Percentiles rank a stretch among this genome's conserved stretches.
phyloP scores from a whole-genome alignment of 805 yeast species.

The Teunomyces lycoperdinae region DNA sequence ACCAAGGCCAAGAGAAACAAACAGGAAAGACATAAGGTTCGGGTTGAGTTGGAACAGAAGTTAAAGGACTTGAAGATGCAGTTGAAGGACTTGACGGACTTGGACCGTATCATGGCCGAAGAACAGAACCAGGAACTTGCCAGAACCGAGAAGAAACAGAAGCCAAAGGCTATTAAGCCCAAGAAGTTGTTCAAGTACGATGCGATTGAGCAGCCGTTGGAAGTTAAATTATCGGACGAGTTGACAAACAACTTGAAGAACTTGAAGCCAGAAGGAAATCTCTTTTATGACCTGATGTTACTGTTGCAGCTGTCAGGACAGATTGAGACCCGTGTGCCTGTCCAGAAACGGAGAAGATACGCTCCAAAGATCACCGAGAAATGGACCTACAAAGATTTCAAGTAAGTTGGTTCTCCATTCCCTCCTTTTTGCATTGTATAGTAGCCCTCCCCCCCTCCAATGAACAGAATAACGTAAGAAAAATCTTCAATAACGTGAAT shows the following conservation, averaged over 20 bases:
- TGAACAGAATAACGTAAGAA: neutral
- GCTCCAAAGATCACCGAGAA: constrained; percentile 81
- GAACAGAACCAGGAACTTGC: constrained; percentile 21
- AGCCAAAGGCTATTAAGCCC: constrained; percentile 27
- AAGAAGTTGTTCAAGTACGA: constrained; percentile 44
- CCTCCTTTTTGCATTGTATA: constrained; percentile 1
- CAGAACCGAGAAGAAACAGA: constrained; percentile 30
- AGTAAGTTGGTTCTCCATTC: constrained; percentile 30
- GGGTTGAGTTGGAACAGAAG: constrained; percentile 52
- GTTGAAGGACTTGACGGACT: constrained; percentile 52
- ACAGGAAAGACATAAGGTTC: constrained; percentile 60
- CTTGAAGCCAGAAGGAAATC: constrained; percentile 86
- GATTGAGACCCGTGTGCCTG: constrained; percentile 79
- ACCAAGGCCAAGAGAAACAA: constrained; percentile 75
- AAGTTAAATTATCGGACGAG: constrained; percentile 87
- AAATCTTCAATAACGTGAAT: too few species aligned
- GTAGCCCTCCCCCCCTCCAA: neutral
- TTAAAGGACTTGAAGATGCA: constrained; percentile 58
- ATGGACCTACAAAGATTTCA: constrained; percentile 90
- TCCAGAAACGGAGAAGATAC: constrained; percentile 62
- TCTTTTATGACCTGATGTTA: constrained; percentile 78
- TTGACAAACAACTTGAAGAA: constrained; percentile 79
- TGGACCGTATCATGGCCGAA: constrained; percentile 20
- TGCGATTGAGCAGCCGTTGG: constrained; percentile 44
- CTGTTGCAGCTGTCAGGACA: constrained; percentile 81